Conservation (phyloP, 2,329 filamentous ascomycete genomes). For the Neopestalotiopsis clavispora region DNA sequence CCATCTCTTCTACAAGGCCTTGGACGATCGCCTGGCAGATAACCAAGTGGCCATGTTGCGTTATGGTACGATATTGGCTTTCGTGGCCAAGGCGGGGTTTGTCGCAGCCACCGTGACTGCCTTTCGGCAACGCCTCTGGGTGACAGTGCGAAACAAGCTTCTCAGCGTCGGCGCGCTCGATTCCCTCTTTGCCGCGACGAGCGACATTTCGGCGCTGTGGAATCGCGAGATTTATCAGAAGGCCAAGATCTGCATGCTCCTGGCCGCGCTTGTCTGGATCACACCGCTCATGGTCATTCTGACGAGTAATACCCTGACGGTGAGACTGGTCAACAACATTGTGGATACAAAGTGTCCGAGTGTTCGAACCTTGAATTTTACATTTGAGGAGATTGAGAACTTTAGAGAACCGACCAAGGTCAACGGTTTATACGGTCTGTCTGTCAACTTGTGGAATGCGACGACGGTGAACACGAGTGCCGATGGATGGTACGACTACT, state of each 20-base stretch:
- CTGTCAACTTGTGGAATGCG: slow-evolving; percentile 38
- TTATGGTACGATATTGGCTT: slow-evolving; percentile 43
- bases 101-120: slow-evolving; percentile 40
- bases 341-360: slow-evolving; percentile 35
- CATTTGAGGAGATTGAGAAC: slow-evolving; percentile 38
- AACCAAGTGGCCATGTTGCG: slow-evolving; percentile 43
- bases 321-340: slow-evolving; percentile 28
- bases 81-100: slow-evolving; percentile 43
- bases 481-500: slow-evolving; percentile 36
- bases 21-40: slow-evolving; percentile 38
- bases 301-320: slow-evolving; percentile 41
- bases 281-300: slow-evolving; percentile 44
- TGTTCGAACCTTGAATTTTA: slow-evolving; percentile 39
- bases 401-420: slow-evolving; percentile 37
- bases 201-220: slow-evolving; percentile 35
- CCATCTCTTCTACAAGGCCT: slow-evolving; percentile 41
- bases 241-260: slow-evolving; percentile 38
- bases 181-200: slow-evolving; percentile 38
- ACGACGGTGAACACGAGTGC: slow-evolving; percentile 21
- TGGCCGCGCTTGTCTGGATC: slow-evolving; percentile 42
- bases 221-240: slow-evolving; percentile 36
- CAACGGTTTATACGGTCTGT: slow-evolving; percentile 31
- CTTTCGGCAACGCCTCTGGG: slow-evolving; percentile 38
- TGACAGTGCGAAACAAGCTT: slow-evolving; percentile 35
- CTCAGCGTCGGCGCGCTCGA: slow-evolving; percentile 36